Base-by-base conservation (phyloP, 2,329 filamentous ascomycete species). In the Westerdykella aurantiaca region DNA sequence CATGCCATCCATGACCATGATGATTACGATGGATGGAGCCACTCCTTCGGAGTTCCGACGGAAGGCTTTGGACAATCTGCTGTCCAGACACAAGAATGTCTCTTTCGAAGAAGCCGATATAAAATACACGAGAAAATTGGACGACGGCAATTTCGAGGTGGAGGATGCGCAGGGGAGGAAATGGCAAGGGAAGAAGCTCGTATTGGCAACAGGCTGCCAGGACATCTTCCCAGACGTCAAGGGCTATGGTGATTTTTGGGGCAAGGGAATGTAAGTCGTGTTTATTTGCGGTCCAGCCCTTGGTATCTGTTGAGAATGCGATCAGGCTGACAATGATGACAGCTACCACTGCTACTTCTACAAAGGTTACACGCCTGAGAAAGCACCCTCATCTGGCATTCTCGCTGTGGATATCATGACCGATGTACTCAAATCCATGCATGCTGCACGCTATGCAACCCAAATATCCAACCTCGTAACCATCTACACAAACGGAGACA, bases 321-420 rank as follows among this genome's bases (percentile, higher is more conserved):
- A n/a, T n/a, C n/a, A 12, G 11, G 11, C 25, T 29, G 25, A 29
- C 25, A 29, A 29, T 10, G 25, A 29, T 4, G 3, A n/a, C 31
- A 55, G 51, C 17, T 79, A 74, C 47, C 76, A 80, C 53, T 81
- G 77, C 48, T 66, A 81, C 4, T 80, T 79, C 57, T 80, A 76
- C 55, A 68, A 79, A 46, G 78, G 78, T 4, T 80, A 70, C 52
- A 78, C 81, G 45, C 72, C 79, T 22, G 66, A 71, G 11, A 74
- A 72, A 7, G 38, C 21, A 3, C 46, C 56, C 0, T 72, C 72
- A 0, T 29, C 41, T n/a, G 50, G 50, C 31, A 18, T 50, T 10
- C 42, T 52, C 23, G 48, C 47, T 18, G 37, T 47, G 10, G 71
- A 67, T 1, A 50, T 64, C 37, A 53, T 35, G 10, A 25, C 46